Evolutionary conservation across 352 stramenopile species (phyloP).

Genomic region (Globisporangium iwayamae): DNA sequence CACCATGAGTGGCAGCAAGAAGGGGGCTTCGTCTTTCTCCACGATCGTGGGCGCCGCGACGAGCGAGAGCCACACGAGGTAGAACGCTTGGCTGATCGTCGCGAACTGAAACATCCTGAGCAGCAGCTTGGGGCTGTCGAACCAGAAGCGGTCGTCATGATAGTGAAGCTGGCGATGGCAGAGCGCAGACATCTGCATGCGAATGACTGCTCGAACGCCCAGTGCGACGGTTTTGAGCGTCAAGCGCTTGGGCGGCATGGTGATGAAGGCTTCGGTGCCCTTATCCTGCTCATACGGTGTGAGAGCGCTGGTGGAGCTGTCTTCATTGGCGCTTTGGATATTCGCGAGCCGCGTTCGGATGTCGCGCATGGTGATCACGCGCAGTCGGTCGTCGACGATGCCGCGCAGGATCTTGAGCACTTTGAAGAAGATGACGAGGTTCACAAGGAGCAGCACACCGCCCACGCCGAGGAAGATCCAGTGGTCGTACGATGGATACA

Average conservation of each 20-base stretch:
- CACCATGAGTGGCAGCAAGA: constrained; percentile 61
- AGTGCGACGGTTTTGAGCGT: constrained; percentile 59
- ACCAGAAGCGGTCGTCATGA: constrained; percentile 84
- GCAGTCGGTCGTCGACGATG: constrained; percentile 80
- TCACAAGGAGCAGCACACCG: constrained; percentile 45
- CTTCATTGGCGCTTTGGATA: constrained; percentile 4
- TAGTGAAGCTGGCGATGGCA: constrained; percentile 80
- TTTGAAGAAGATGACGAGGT: constrained; percentile 84
- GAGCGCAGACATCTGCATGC: constrained; percentile 87
- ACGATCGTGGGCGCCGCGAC: constrained; percentile 53
- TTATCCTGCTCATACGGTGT: not conserved
- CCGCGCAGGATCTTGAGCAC: constrained; percentile 76
- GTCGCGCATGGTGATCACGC: constrained; percentile 61
- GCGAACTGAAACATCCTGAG: constrained; percentile 82
- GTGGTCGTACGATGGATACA: constrained; percentile 60
- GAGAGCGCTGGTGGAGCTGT: constrained; percentile 4
- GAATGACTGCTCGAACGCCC: constrained; percentile 62
- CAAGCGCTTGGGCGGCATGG: constrained; percentile 17
- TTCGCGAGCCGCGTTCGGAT: constrained; percentile 45
- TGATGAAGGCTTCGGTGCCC: constrained; percentile 10
- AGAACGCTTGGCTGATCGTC: constrained; percentile 84
- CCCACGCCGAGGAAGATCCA: constrained; percentile 79
- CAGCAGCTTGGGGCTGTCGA: constrained; percentile 65
- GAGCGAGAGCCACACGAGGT: constrained; percentile 83
- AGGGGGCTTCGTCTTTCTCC: constrained; percentile 17